phyloP scores from a whole-genome alignment of 2,329 filamentous ascomycete species.

The Calonectria honghensis region DNA sequence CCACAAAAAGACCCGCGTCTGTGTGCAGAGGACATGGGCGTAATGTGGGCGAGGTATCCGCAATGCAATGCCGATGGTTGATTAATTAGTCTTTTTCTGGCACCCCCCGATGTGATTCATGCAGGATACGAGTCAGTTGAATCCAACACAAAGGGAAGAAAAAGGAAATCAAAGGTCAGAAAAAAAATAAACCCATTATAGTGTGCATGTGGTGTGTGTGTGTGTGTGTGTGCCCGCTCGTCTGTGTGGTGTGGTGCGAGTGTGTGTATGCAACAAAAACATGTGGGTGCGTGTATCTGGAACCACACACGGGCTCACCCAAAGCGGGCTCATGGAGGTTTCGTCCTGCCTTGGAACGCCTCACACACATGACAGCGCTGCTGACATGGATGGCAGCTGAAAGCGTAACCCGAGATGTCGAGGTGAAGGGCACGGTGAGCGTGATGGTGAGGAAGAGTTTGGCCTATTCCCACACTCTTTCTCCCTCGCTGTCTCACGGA shows the following conservation, averaged over 20 bases:
- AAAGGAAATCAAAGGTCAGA: not conserved
- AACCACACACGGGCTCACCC: constrained; percentile 7
- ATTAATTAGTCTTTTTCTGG: constrained; percentile 39
- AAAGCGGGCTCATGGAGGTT: constrained; percentile 29
- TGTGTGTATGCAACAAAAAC: constrained; percentile 22
- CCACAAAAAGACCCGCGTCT: constrained; percentile 28
- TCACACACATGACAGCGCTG: constrained; percentile 34
- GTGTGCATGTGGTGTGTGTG: constrained; percentile 16
- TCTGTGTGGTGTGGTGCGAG: constrained; percentile 8
- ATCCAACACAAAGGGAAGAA: constrained; percentile 19
- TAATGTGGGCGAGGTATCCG: constrained; percentile 20
- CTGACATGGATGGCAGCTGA: constrained; percentile 40
- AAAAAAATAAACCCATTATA: constrained; percentile 11
- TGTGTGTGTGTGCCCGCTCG: not conserved
- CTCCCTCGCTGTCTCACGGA: constrained; percentile 25
- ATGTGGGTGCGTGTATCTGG: constrained; percentile 39
- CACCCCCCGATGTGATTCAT: constrained; percentile 51
- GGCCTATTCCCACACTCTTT: not conserved
- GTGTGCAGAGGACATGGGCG: constrained; percentile 30
- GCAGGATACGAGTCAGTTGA: constrained; percentile 52
- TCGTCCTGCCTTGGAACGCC: constrained; percentile 23
- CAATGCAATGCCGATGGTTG: constrained; percentile 9
- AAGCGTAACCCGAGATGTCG: not conserved
- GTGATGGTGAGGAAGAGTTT: not conserved
- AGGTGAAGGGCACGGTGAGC: constrained; percentile 33